phyloP scores from a whole-genome alignment of 139 green algal species.

The Spirogloea muscicola region DNA sequence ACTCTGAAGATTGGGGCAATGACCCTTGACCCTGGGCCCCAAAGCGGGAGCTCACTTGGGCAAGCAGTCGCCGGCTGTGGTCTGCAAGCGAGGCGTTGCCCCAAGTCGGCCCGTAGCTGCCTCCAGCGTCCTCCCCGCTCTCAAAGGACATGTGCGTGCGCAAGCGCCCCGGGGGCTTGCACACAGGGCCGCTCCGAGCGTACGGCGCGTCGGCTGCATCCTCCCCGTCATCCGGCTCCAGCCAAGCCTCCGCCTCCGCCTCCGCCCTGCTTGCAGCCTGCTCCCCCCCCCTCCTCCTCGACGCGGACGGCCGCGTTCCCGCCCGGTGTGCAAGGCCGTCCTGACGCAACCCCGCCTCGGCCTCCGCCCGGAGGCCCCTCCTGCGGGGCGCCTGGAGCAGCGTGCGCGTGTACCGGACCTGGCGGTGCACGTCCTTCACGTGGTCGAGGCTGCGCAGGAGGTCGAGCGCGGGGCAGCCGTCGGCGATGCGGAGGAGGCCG shows the following conservation, averaged over 20 bases:
- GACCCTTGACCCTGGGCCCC: too few species aligned
- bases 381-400: conserved; percentile 23
- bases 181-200: conserved; percentile 5
- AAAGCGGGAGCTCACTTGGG: too few species aligned
- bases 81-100: too few species aligned
- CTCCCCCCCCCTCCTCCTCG: background rate
- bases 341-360: too few species aligned
- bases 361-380: too few species aligned
- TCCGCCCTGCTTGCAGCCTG: background rate
- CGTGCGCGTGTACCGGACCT: conserved; percentile 29
- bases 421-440: conserved; percentile 33
- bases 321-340: too few species aligned
- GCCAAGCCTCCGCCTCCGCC: background rate
- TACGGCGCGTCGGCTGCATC: background rate
- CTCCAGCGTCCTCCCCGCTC: too few species aligned
- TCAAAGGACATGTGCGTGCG: conserved; percentile 3
- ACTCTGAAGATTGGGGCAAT: too few species aligned
- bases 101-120: too few species aligned
- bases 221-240: background rate
- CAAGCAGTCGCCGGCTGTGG: too few species aligned
- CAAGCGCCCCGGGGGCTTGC: conserved; percentile 12
- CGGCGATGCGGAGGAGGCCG: conserved; percentile 20
- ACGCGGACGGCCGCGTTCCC: too few species aligned
- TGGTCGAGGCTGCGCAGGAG: background rate
- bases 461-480: too few species aligned